A percentile compares a stretch with the other conserved stretches of the same genome.
Evolutionary conservation across 306 rosid genomes (phyloP).

Genomic region (Dryas alaskensis): DNA sequence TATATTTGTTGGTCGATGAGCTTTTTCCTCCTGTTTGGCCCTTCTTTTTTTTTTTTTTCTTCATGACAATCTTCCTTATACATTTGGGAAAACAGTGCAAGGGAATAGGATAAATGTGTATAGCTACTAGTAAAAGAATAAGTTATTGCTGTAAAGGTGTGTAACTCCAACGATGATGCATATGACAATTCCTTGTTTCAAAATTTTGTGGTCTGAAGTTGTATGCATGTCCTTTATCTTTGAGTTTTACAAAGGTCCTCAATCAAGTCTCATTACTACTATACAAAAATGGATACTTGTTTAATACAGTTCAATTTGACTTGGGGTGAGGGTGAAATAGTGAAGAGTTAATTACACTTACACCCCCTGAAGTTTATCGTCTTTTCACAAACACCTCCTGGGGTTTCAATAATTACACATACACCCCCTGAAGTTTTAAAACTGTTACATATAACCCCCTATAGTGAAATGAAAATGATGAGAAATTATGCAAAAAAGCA

Average conservation of each 20-base stretch:
- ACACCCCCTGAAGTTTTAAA: too few relatives aligned
- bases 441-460: too few relatives aligned
- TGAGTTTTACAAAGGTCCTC: neutral
- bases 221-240: neutral
- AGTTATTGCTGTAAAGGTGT: neutral
- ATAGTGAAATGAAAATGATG: too few relatives aligned
- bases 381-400: too few relatives aligned
- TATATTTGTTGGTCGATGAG: neutral
- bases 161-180: neutral
- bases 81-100: neutral
- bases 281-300: neutral
- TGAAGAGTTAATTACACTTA: too few relatives aligned
- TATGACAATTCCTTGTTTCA: neutral
- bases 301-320: neutral
- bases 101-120: neutral
- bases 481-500: too few relatives aligned
- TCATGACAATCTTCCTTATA: neutral
- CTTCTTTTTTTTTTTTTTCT: neutral
- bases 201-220: too few relatives aligned
- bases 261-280: neutral
- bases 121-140: neutral
- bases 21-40: neutral
- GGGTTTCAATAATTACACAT: too few relatives aligned
- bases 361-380: too few relatives aligned
- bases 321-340: conserved; percentile 1